Percentiles rank a stretch among this genome's conserved stretches.
phyloP scores from a whole-genome alignment of 805 yeast genomes.

The Barnettozyma salicaria region DNA sequence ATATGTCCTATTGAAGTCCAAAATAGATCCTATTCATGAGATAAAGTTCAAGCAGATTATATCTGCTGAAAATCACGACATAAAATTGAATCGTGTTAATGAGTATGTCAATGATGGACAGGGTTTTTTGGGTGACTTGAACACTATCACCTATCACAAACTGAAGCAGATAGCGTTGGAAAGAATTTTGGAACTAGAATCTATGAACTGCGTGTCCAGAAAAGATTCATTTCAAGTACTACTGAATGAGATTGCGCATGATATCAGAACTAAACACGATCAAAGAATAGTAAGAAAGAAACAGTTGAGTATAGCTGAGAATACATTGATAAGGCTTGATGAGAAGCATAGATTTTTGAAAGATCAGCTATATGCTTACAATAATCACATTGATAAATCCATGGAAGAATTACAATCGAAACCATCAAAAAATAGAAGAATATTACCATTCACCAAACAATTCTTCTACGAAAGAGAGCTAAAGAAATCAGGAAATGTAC shows the following conservation, averaged over 20 bases:
- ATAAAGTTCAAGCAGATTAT: constrained; percentile 51
- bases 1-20: constrained; percentile 60
- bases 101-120: constrained; percentile 38
- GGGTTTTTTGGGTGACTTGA: constrained; percentile 45
- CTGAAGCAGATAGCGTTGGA: constrained; percentile 73
- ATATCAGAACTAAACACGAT: constrained; percentile 55
- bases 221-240: constrained; percentile 70
- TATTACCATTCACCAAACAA: constrained; percentile 62
- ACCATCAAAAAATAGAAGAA: constrained; percentile 25
- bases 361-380: constrained; percentile 36
- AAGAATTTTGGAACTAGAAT: constrained; percentile 69
- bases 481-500: constrained; percentile 57
- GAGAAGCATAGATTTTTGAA: constrained; percentile 41
- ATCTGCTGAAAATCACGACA: constrained; percentile 36
- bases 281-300: constrained; percentile 41
- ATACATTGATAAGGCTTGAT: constrained; percentile 38
- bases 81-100: constrained; percentile 32
- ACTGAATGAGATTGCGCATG: constrained; percentile 77
- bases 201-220: constrained; percentile 56
- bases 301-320: constrained; percentile 40
- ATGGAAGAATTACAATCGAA: constrained; percentile 43
- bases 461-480: constrained; percentile 69
- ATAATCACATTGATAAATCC: constrained; percentile 43
- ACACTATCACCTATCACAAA: constrained; percentile 54
- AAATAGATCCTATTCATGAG: constrained; percentile 68